Evolutionary conservation across 345 rosid species (phyloP).

Genomic region (Noccaea bulbosa): DNA sequence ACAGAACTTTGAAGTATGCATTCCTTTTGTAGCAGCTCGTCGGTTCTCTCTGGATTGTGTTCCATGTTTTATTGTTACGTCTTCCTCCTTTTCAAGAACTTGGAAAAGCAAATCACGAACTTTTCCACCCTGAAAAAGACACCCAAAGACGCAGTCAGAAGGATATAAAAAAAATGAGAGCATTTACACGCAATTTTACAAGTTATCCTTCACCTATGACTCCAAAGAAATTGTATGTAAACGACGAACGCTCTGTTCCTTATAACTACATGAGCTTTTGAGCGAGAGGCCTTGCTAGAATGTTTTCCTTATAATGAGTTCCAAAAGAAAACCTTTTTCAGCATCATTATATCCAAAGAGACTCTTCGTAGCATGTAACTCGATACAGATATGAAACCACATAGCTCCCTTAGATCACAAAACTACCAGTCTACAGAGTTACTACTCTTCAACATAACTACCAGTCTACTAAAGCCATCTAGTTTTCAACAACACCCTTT

Average conservation of each 20-base stretch:
- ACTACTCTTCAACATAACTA: slow-evolving; percentile 7
- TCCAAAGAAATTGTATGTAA: background rate
- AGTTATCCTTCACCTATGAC: background rate
- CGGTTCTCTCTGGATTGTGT: slow-evolving; percentile 95
- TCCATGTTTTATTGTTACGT: slow-evolving; percentile 87
- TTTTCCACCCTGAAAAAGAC: slow-evolving; percentile 76
- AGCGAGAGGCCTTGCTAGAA: background rate
- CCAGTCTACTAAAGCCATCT: slow-evolving; percentile 13
- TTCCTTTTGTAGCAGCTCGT: slow-evolving; percentile 85
- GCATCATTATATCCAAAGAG: background rate
- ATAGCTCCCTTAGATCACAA: slow-evolving; percentile 5
- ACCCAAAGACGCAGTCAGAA: slow-evolving; percentile 27
- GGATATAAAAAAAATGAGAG: slow-evolving; percentile 18
- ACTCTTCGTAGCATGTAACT: slow-evolving; percentile 3
- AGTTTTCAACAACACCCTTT: slow-evolving; percentile 29
- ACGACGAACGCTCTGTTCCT: background rate
- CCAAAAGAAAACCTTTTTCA: no score
- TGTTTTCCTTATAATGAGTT: slow-evolving; percentile 8
- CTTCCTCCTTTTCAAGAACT: slow-evolving; percentile 78
- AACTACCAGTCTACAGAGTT: background rate
- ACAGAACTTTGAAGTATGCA: slow-evolving; percentile 97
- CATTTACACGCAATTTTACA: background rate
- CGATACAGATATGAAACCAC: no score
- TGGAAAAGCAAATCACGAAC: slow-evolving; percentile 91
- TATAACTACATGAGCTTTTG: background rate